Evolutionary conservation across 768 basidiomycete genomes (phyloP).

Genomic region (Tulasnella sp.): DNA sequence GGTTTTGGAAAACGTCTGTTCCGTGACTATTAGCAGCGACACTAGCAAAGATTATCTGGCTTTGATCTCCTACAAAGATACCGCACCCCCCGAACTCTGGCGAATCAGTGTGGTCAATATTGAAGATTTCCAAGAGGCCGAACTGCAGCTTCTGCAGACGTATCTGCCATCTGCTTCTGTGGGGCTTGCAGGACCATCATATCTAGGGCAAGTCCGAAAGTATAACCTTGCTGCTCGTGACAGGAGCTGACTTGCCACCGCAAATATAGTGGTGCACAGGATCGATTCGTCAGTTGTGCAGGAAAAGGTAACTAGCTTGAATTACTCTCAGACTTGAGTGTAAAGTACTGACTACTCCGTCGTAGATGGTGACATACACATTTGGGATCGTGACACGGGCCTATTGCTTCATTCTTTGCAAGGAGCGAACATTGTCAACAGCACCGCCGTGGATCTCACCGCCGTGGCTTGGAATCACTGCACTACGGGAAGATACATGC

Average conservation of each 20-base stretch:
- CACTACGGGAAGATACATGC: slow-evolving; percentile 44
- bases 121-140: slow-evolving; percentile 8
- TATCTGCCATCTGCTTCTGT: slow-evolving; percentile 61
- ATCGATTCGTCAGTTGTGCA: slow-evolving; percentile 70
- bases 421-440: slow-evolving; percentile 30
- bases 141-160: slow-evolving; percentile 49
- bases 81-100: slow-evolving; percentile 75
- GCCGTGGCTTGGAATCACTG: slow-evolving; percentile 74
- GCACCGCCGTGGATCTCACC: slow-evolving; percentile 55
- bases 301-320: slow-evolving; percentile 42
- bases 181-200: slow-evolving; percentile 73
- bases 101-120: slow-evolving; percentile 49
- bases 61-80: slow-evolving; percentile 65
- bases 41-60: slow-evolving; percentile 42
- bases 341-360: background rate
- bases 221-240: background rate
- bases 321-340: background rate
- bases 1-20: slow-evolving; percentile 62
- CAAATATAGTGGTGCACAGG: slow-evolving; percentile 46
- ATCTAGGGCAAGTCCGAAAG: slow-evolving; percentile 45
- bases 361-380: slow-evolving; percentile 65
- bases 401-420: slow-evolving; percentile 57
- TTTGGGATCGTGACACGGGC: slow-evolving; percentile 79
- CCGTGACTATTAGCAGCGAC: slow-evolving; percentile 50
- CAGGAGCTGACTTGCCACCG: background rate